Conservation (phyloP, 495 filamentous ascomycete genomes). For the Chaetomium tenue region DNA sequence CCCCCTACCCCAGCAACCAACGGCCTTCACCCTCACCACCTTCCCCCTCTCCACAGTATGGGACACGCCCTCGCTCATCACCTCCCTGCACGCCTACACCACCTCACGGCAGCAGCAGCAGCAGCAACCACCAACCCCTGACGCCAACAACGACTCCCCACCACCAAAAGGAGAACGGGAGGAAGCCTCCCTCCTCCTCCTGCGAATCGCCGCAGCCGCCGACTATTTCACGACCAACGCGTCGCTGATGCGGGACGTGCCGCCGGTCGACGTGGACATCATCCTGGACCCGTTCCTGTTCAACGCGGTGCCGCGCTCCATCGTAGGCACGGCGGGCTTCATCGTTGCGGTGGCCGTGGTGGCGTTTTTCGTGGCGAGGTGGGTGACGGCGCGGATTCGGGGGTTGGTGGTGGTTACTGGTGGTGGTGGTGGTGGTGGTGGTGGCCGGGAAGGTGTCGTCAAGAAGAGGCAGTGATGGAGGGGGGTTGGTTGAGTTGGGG, state of each 20-base stretch:
- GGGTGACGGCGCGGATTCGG: constrained; percentile 39
- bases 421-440: neutral
- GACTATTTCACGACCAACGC: constrained; percentile 76
- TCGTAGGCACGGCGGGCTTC: constrained; percentile 64
- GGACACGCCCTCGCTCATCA: constrained; percentile 58
- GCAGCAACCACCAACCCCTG: constrained; percentile 36
- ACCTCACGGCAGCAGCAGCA: too few relatives aligned
- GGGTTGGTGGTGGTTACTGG: constrained; percentile 14
- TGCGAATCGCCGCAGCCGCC: constrained; percentile 72
- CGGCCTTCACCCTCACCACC: constrained; percentile 66
- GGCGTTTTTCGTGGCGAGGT: constrained; percentile 48
- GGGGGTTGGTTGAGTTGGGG: neutral
- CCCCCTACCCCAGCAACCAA: constrained; percentile 71
- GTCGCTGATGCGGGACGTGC: constrained; percentile 72
- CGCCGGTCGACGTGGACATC: constrained; percentile 75
- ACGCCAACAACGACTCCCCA: neutral
- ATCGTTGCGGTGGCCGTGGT: constrained; percentile 54
- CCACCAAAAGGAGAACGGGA: constrained; percentile 7
- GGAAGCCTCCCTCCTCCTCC: constrained; percentile 64
- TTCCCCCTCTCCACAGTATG: constrained; percentile 59
- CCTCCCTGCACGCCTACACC: constrained; percentile 64
- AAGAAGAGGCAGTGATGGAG: constrained; percentile 34
- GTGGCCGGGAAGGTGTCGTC: neutral
- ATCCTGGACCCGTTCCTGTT: constrained; percentile 83
- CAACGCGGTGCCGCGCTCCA: constrained; percentile 67